phyloP scores from a whole-genome alignment of 371 early-diverging fungal genomes.

The Mortierella sp. region DNA sequence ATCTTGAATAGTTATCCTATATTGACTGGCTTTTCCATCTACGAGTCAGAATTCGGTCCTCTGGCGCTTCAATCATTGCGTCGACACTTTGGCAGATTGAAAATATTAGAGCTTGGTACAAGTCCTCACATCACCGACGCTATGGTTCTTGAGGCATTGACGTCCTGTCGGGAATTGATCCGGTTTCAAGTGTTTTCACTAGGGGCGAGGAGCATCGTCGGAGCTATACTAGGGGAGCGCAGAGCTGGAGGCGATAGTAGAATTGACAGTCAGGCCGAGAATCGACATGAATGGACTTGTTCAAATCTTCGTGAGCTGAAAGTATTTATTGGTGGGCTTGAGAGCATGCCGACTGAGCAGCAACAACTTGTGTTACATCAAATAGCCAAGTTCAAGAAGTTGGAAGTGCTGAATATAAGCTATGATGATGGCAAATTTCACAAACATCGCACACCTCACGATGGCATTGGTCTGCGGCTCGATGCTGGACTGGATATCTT shows the following conservation, averaged over 20 bases:
- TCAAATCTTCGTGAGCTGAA: conserved; percentile 1
- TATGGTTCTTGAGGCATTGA: conserved; percentile 14
- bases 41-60: not conserved
- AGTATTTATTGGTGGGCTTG: conserved; percentile 19
- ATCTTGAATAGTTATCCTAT: conserved; percentile 4
- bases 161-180: conserved; percentile 1
- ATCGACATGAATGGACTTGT: conserved; percentile 15
- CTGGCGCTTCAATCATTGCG: conserved; percentile 9
- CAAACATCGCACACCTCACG: not conserved
- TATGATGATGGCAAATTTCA: not conserved
- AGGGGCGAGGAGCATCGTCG: conserved; percentile 14
- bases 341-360: conserved; percentile 1
- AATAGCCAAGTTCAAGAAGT: conserved; percentile 2
- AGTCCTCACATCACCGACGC: conserved; percentile 3
- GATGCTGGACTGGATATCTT: conserved; percentile 13
- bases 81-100: conserved; percentile 12
- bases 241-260: not conserved
- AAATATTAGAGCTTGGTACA: conserved; percentile 3
- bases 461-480: conserved; percentile 15
- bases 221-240: not conserved
- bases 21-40: conserved; percentile 12
- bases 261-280: not conserved
- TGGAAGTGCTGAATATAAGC: conserved; percentile 11
- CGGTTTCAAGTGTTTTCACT: conserved; percentile 1
- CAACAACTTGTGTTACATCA: conserved; percentile 1